phyloP scores from a whole-genome alignment of 83 land plant genomes.

The Picea mariana region DNA sequence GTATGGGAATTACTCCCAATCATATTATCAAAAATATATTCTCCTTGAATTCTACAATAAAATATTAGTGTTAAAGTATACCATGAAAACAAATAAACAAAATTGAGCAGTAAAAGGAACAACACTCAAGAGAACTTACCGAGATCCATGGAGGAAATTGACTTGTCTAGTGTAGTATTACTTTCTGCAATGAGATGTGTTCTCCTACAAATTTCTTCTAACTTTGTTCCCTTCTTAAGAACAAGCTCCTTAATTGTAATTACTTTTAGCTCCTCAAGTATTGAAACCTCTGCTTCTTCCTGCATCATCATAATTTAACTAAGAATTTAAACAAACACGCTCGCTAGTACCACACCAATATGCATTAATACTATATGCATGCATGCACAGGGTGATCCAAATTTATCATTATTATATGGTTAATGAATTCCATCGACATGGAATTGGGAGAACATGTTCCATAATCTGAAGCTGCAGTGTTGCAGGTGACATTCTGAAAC shows the following conservation, averaged over 20 bases:
- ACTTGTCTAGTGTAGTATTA: slow-evolving; percentile 35
- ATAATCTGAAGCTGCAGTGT: slow-evolving; percentile 67
- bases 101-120: neutral
- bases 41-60: neutral
- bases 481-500: slow-evolving; percentile 67
- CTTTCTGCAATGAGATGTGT: slow-evolving; percentile 70
- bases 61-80: neutral
- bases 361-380: neutral
- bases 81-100: neutral
- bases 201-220: slow-evolving; percentile 63
- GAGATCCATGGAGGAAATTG: slow-evolving; percentile 67
- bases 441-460: slow-evolving; percentile 55
- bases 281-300: slow-evolving; percentile 72
- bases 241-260: slow-evolving; percentile 63
- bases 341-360: neutral
- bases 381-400: neutral
- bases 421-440: slow-evolving; percentile 49
- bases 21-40: neutral
- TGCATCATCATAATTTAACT: slow-evolving; percentile 15
- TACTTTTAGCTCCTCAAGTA: slow-evolving; percentile 65
- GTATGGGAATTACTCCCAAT: neutral
- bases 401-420: slow-evolving; percentile 34
- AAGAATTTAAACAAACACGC: neutral
- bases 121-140: slow-evolving; percentile 35
- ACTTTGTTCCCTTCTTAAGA: slow-evolving; percentile 46